Evolutionary conservation across 768 basidiomycete genomes (phyloP).

Genomic region (Botryobasidium botryosum): DNA sequence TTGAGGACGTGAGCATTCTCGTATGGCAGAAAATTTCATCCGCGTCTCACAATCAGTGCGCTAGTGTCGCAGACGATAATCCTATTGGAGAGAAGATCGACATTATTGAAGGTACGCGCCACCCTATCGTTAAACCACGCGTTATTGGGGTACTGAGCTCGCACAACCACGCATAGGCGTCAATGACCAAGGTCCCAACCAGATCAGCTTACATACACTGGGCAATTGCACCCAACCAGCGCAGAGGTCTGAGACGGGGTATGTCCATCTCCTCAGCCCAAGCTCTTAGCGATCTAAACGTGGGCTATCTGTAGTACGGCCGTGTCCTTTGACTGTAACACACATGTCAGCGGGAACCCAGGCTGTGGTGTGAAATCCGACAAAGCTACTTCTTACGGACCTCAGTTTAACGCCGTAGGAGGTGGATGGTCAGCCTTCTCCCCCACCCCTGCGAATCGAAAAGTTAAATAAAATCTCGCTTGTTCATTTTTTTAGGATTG

Average conservation of each 20-base stretch:
- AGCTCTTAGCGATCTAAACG: background rate
- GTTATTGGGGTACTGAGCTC: background rate
- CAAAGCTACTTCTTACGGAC: slow-evolving; percentile 1
- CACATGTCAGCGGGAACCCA: slow-evolving; percentile 15
- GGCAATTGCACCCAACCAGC: slow-evolving; percentile 9
- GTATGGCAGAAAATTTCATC: background rate
- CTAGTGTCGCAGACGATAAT: slow-evolving; percentile 3
- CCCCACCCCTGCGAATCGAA: background rate
- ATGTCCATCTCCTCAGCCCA: background rate
- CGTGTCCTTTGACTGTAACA: slow-evolving; percentile 8
- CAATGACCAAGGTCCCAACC: slow-evolving; percentile 10
- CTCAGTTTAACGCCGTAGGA: slow-evolving; percentile 3
- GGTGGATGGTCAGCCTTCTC: slow-evolving; percentile 7
- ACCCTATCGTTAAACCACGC: background rate
- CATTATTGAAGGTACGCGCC: slow-evolving; percentile 10
- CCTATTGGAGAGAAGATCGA: slow-evolving; percentile 10
- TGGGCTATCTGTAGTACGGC: background rate
- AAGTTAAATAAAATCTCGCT: slow-evolving; percentile 1
- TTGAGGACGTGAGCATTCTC: slow-evolving; percentile 9
- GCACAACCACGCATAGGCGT: slow-evolving; percentile 6
- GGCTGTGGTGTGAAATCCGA: slow-evolving; percentile 18
- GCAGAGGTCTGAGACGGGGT: slow-evolving; percentile 10
- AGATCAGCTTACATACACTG: slow-evolving; percentile 10
- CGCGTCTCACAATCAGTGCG: background rate
- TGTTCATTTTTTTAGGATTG: background rate